Evolutionary conservation across 345 rosid species (phyloP), one percentile per base, ranked within the genome.

Genomic region (Eucalyptus pauciflora): DNA sequence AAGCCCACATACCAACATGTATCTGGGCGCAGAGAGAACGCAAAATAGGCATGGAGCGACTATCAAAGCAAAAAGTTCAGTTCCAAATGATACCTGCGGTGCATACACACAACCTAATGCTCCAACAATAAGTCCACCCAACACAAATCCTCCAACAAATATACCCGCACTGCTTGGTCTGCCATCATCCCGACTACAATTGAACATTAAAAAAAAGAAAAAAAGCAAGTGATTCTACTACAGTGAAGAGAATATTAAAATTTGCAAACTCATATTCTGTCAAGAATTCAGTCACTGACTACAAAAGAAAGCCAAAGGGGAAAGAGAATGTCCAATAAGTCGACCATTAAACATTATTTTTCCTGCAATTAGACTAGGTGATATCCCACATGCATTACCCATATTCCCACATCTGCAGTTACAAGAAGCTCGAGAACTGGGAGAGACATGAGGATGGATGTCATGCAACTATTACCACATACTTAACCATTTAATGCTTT

Each of bases 101-200:
- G 95, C 95, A 89, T 90, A 94, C 8, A 92, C 89, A 87, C 91
- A 91, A 67, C 93, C 92, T 48, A 93, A 87, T 69, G 94, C 91
- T 76, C 94, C 95, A 90, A 88, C 93, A 48, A 91, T 90, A 25
- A 93, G 85, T 49, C 95, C 95, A 79, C 94, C 95, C 90, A 94
- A 86, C 50, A 93, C 89, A 89, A 94, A 93, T 37, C 94, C 95
- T 48, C 94, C 92, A 58, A 94, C 87, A 86, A 94, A 94, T 62
- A 93, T 88, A 83, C 92, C 89, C n/a, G 93, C 88, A 91, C 86
- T 50, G n/a, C 90, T 89, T 85, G 88, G 50, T 69, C 91, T 90
- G 56, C 91, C 88, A 69, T 81, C 90, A 87, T 91, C 92, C 67
- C 89, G 86, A 88, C 94, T 92, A 89, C 54, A 86, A 50, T 62